phyloP scores from a whole-genome alignment of 1,284 basidiomycete genomes.

The Papiliotrema fonsecae region DNA sequence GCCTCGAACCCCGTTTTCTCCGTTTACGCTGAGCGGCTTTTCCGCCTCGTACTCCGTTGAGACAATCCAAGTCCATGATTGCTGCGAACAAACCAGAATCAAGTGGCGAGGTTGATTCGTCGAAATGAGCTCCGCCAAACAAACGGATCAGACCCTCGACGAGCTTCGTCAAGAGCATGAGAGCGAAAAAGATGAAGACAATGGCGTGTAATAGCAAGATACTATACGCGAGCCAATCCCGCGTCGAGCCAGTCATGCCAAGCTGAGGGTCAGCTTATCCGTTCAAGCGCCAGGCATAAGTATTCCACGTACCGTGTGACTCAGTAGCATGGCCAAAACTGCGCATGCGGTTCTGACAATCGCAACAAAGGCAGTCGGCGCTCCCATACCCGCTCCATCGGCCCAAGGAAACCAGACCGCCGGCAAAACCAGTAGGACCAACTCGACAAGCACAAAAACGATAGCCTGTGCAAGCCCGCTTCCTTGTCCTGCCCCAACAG shows the following conservation, averaged over 20 bases:
- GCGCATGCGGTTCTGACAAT: constrained; percentile 83
- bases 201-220: constrained; percentile 81
- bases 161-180: constrained; percentile 80
- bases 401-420: constrained; percentile 95
- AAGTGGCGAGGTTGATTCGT: constrained; percentile 69
- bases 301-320: constrained; percentile 65
- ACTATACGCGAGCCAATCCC: constrained; percentile 88
- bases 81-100: constrained; percentile 83
- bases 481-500: constrained; percentile 81
- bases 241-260: constrained; percentile 66
- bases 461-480: constrained; percentile 88
- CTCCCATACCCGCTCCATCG: constrained; percentile 90
- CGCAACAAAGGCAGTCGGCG: constrained; percentile 84
- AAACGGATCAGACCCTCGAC: constrained; percentile 76
- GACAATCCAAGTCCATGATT: constrained; percentile 48
- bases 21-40: constrained; percentile 55
- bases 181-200: constrained; percentile 70
- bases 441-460: constrained; percentile 78
- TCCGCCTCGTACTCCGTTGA: constrained; percentile 69
- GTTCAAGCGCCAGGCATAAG: not conserved
- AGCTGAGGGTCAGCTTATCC: constrained; percentile 56
- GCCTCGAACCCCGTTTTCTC: constrained; percentile 36
- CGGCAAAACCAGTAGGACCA: constrained; percentile 73
- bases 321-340: constrained; percentile 81
- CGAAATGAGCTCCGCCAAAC: constrained; percentile 74